A percentile compares a stretch with the other conserved stretches of the same genome.
phyloP scores from a whole-genome alignment of 768 basidiomycete genomes.

The Calocybe gangraenosa region DNA sequence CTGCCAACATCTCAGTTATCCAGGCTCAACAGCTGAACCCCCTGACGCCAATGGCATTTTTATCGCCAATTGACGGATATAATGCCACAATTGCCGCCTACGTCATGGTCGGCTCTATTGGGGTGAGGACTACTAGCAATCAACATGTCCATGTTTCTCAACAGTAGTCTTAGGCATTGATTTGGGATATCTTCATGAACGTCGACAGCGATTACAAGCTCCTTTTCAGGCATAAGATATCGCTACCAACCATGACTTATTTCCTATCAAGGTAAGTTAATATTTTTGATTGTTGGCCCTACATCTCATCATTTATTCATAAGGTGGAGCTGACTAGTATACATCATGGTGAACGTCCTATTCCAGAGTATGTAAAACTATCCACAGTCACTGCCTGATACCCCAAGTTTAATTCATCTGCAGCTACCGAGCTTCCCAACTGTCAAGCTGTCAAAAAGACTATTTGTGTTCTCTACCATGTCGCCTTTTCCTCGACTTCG shows the following conservation, averaged over 20 bases:
- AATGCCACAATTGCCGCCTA: constrained; percentile 24
- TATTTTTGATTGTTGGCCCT: neutral
- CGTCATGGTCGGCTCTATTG: constrained; percentile 20
- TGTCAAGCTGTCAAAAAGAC: constrained; percentile 12
- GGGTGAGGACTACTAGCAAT: constrained; percentile 11
- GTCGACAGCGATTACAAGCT: constrained; percentile 23
- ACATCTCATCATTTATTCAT: neutral
- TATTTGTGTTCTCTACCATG: constrained; percentile 2
- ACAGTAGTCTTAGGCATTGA: constrained; percentile 22
- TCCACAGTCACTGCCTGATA: constrained; percentile 8
- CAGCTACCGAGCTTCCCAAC: constrained; percentile 11
- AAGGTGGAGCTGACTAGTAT: constrained; percentile 19
- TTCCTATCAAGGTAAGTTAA: constrained; percentile 25
- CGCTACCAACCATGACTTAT: constrained; percentile 22
- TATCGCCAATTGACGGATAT: constrained; percentile 21
- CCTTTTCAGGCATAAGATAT: constrained; percentile 13
- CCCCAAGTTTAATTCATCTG: no score
- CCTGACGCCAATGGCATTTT: constrained; percentile 26
- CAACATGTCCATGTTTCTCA: constrained; percentile 18
- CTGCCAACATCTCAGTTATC: no score
- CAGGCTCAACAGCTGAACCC: constrained; percentile 19
- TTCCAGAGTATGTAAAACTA: constrained; percentile 17
- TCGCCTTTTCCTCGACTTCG: constrained; percentile 7
- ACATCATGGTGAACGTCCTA: constrained; percentile 17
- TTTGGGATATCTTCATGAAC: constrained; percentile 30